Conservation (phyloP, 495 filamentous ascomycete species). For the Podospora australis region DNA sequence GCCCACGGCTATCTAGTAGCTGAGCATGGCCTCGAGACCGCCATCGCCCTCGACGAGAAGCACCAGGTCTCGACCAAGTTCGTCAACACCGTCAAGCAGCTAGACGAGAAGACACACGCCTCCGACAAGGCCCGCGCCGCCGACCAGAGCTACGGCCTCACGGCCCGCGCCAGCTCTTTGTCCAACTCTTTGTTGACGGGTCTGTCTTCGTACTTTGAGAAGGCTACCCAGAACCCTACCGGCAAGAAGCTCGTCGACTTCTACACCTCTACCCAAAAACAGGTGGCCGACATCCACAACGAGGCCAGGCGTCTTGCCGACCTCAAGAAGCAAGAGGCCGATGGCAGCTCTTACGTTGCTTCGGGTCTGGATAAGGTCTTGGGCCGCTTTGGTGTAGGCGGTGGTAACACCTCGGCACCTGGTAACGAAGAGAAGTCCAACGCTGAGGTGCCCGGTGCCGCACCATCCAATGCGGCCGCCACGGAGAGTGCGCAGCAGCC, state of each 20-base stretch:
- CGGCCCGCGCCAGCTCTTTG: conserved; percentile 54
- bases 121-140: conserved; percentile 68
- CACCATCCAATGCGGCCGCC: conserved; percentile 5
- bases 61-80: conserved; percentile 79
- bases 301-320: conserved; percentile 85
- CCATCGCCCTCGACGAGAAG: conserved; percentile 83
- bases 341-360: conserved; percentile 43
- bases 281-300: conserved; percentile 84
- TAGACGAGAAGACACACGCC: conserved; percentile 78
- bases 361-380: conserved; percentile 40
- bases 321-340: conserved; percentile 66
- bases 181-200: conserved; percentile 59
- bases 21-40: conserved; percentile 75
- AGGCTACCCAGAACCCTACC: conserved; percentile 75
- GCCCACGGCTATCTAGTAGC: conserved; percentile 87
- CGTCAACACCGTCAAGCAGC: conserved; percentile 59
- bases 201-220: conserved; percentile 76
- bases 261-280: conserved; percentile 72
- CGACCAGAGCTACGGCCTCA: conserved; percentile 70
- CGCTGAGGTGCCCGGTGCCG: conserved; percentile 11
- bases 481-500: conserved; percentile 10
- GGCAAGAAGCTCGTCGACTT: conserved; percentile 81
- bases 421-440: conserved; percentile 2
- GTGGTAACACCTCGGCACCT: not conserved
- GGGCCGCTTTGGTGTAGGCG: conserved; percentile 19